Percentiles rank a stretch among this genome's conserved stretches.
Evolutionary conservation across 2,329 filamentous ascomycete genomes (phyloP).

Genomic region (Hymenoscyphus repandus): DNA sequence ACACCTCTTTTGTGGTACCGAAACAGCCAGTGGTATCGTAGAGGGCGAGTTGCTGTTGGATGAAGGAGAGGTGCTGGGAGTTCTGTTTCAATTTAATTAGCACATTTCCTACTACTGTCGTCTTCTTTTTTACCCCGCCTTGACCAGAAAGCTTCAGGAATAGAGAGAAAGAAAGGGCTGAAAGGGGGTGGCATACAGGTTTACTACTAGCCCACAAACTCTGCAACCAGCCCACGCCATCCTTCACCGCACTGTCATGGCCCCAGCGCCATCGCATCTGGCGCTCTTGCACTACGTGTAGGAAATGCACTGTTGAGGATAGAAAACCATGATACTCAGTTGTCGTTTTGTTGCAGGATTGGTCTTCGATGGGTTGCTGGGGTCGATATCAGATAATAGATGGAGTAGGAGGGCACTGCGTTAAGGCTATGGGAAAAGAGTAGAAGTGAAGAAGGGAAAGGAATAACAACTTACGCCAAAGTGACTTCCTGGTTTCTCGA

Average conservation of each 20-base stretch:
- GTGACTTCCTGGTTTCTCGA: slow-evolving; percentile 19
- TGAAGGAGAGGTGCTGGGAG: slow-evolving; percentile 28
- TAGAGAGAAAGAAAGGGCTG: not conserved
- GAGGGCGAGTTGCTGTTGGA: slow-evolving; percentile 30
- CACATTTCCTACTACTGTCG: not conserved
- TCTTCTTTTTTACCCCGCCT: not conserved
- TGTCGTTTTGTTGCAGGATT: slow-evolving; percentile 13
- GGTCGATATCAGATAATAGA: not conserved
- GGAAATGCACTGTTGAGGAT: slow-evolving; percentile 22
- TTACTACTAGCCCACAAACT: slow-evolving; percentile 30
- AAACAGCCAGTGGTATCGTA: slow-evolving; percentile 27
- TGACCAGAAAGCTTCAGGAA: not conserved
- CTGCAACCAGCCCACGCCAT: slow-evolving; percentile 27
- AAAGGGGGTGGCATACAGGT: slow-evolving; percentile 16
- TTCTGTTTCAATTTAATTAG: slow-evolving; percentile 21
- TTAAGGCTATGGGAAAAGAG: too few species aligned
- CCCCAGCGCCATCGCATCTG: slow-evolving; percentile 23
- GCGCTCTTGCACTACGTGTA: slow-evolving; percentile 26
- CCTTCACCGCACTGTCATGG: slow-evolving; percentile 19
- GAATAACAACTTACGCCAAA: not conserved
- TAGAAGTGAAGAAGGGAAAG: not conserved
- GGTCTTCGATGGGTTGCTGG: not conserved
- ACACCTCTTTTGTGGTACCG: slow-evolving; percentile 25
- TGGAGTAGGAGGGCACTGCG: not conserved
- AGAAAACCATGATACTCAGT: slow-evolving; percentile 27